Evolutionary conservation across 2,329 filamentous ascomycete species (phyloP).

Genomic region (Rutstroemia sp.): DNA sequence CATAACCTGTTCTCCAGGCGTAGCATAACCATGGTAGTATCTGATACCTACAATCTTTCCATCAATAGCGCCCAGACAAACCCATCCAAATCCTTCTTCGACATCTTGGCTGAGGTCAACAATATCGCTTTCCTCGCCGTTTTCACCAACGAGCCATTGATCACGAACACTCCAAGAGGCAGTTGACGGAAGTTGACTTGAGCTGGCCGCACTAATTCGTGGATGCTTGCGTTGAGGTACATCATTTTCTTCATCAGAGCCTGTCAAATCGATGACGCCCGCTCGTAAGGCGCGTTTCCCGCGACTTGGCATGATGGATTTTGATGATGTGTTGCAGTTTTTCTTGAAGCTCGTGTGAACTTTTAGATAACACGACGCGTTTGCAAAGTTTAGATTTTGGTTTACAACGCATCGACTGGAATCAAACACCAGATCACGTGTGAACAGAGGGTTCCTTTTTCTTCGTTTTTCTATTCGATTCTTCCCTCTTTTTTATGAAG

Average conservation of each 20-base stretch:
- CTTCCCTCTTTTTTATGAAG: too few relatives aligned
- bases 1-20: slow-evolving; percentile 54
- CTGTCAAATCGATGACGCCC: slow-evolving; percentile 37
- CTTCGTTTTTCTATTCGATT: too few relatives aligned
- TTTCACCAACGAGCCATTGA: slow-evolving; percentile 13
- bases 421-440: too few relatives aligned
- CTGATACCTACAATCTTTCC: slow-evolving; percentile 43
- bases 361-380: not conserved
- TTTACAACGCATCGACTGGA: not conserved
- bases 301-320: slow-evolving; percentile 12
- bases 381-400: not conserved
- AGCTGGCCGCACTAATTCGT: slow-evolving; percentile 10
- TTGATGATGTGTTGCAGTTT: not conserved
- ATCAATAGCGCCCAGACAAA: slow-evolving; percentile 28
- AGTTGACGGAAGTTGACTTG: slow-evolving; percentile 16
- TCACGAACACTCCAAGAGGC: slow-evolving; percentile 18
- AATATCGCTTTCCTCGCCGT: slow-evolving; percentile 22
- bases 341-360: not conserved
- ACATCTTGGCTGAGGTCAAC: slow-evolving; percentile 27
- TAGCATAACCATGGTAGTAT: slow-evolving; percentile 58
- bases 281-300: slow-evolving; percentile 31
- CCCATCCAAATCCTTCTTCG: slow-evolving; percentile 26
- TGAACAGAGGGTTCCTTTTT: too few relatives aligned
- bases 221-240: slow-evolving; percentile 22
- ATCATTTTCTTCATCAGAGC: slow-evolving; percentile 28